Base-by-base conservation (phyloP, 2,329 filamentous ascomycete species). In the Monascus ruber region DNA sequence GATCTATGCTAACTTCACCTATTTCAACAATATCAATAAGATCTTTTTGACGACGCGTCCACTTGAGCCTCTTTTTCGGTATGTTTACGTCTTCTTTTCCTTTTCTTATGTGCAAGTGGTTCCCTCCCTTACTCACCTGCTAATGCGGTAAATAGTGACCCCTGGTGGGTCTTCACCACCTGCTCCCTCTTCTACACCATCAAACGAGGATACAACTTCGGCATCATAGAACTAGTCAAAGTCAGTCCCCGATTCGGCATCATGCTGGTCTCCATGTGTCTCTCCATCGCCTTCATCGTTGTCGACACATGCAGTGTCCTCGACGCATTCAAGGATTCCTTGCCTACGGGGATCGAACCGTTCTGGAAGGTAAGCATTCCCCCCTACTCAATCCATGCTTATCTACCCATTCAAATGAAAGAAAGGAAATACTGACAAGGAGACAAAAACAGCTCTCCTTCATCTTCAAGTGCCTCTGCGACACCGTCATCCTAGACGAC, bases 81-180 rank as follows among this genome's bases (percentile, higher is more conserved):
- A 55, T 26, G 42, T 35, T 33, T 31, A 24, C 3, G 2, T 10
- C 36, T 37, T 24, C 25, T 28, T 24, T 5, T n/a, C 32, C 10
- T 34, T 11, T 36, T 10, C 29, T 28, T 33, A 25, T 40, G 10
- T 24, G 7, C 6, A 25, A 33, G 5, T 5, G 26, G 40, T 49
- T 31, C 41, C 31, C 8, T 34, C 32, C 31, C 8, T 34, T 31
- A 9, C 6, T n/a, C 29, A 8, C n/a, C n/a, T n/a, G 7, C 7
- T 31, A n/a, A 31, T 31, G 7, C 29, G n/a, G 29, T 8, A 31
- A 6, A 26, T 27, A 71, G 71, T 6, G 78, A 82, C 46, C 78
- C 78, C 0, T 82, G 78, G 78, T 82, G 78, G 78, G 70, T 82
- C 11, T 77, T 78, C 46, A 79, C 77, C 0, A 73, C 71, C 1